Evolutionary conservation across 345 rosid genomes (phyloP).

Genomic region (Arabidopsis suecica): DNA sequence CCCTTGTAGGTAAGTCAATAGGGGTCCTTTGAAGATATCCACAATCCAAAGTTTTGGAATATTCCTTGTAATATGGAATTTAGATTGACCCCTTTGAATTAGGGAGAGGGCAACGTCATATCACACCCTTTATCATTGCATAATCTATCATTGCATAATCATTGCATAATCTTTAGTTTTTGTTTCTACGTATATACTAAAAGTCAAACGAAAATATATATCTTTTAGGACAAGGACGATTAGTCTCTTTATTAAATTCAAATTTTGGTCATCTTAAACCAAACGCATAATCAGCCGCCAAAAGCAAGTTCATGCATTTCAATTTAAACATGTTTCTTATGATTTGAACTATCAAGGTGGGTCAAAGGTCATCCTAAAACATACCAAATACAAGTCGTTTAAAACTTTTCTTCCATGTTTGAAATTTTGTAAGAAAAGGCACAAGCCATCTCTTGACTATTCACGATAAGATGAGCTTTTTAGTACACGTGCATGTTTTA

Average conservation of each 20-base stretch:
- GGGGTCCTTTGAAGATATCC: slow-evolving; percentile 39
- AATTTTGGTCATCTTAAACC: slow-evolving; percentile 21
- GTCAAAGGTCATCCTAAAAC: slow-evolving; percentile 38
- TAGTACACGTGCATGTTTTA: slow-evolving; percentile 30
- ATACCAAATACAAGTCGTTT: slow-evolving; percentile 10
- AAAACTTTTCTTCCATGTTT: slow-evolving; percentile 3
- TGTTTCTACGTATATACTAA: background rate
- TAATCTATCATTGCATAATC: too few relatives aligned
- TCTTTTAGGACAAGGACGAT: slow-evolving; percentile 8
- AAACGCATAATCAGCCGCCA: slow-evolving; percentile 38
- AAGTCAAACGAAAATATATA: slow-evolving; percentile 31
- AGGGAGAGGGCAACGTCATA: slow-evolving; percentile 31
- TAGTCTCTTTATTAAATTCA: slow-evolving; percentile 22
- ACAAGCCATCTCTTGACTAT: slow-evolving; percentile 36
- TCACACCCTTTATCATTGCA: slow-evolving; percentile 3
- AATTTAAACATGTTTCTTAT: slow-evolving; percentile 23
- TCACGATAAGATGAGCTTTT: slow-evolving; percentile 35
- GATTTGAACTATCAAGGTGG: background rate
- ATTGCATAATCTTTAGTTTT: background rate
- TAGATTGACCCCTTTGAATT: slow-evolving; percentile 38
- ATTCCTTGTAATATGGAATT: slow-evolving; percentile 26
- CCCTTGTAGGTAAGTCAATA: slow-evolving; percentile 33
- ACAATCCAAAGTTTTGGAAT: slow-evolving; percentile 25
- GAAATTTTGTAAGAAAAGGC: slow-evolving; percentile 11
- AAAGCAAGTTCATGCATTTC: slow-evolving; percentile 39